Conservation (phyloP, 78 protist genomes). For the Neovahlkampfia damariscottae region DNA sequence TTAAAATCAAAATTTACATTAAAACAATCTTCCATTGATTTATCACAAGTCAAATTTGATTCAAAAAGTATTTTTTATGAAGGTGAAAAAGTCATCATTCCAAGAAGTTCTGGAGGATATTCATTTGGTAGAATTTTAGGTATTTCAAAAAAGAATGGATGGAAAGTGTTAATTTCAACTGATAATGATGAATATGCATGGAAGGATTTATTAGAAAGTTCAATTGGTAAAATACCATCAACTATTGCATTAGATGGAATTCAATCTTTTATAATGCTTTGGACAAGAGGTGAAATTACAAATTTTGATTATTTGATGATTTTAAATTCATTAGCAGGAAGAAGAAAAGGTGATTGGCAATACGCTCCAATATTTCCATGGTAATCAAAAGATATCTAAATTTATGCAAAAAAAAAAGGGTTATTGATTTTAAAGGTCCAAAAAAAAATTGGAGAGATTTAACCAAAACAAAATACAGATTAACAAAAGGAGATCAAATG, state of each 20-base stretch:
- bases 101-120: no score
- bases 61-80: no score
- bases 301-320: slow-evolving; percentile 70
- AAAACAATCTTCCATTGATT: no score
- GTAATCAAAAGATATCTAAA: no score
- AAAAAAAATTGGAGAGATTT: slow-evolving; percentile 40
- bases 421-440: background rate
- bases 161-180: background rate
- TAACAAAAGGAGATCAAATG: slow-evolving; percentile 63
- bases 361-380: slow-evolving; percentile 69
- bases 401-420: no score
- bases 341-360: slow-evolving; percentile 46
- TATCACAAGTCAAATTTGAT: no score
- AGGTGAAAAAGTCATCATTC: no score
- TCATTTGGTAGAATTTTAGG: background rate
- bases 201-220: background rate
- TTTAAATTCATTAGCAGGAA: slow-evolving; percentile 62
- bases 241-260: background rate
- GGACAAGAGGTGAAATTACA: background rate
- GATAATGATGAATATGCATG: background rate
- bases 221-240: background rate
- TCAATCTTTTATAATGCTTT: slow-evolving; percentile 1
- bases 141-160: background rate
- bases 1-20: no score
- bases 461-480: slow-evolving; percentile 45